Percentiles rank a stretch among this genome's conserved stretches.
phyloP scores from a whole-genome alignment of 306 rosid species.

The Vigna trinervia region DNA sequence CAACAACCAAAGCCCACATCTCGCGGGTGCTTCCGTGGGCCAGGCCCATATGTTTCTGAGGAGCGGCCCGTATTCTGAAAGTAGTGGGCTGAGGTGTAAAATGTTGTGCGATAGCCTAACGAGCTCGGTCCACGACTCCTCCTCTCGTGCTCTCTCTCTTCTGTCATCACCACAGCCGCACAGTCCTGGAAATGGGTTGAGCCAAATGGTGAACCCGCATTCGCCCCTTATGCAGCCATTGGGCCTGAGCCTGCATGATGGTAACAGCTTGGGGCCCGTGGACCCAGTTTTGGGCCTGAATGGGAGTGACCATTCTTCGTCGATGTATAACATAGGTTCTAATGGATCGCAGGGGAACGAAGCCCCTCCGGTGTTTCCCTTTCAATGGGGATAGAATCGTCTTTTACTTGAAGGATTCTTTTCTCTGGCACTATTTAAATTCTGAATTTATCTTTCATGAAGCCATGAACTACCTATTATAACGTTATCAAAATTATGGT shows the following conservation, averaged over 20 bases:
- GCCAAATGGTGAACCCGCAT: conserved; percentile 60
- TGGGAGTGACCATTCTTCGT: conserved; percentile 58
- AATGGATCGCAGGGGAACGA: conserved; percentile 60
- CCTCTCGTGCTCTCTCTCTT: conserved; percentile 99
- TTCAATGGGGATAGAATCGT: conserved; percentile 67
- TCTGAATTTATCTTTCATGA: conserved; percentile 19
- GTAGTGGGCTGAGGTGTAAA: conserved; percentile 49
- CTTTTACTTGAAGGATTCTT: background rate
- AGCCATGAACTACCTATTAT: background rate
- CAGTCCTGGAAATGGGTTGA: conserved; percentile 60
- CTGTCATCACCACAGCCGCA: conserved; percentile 94
- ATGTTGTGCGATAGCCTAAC: conserved; percentile 57
- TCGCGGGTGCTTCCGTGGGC: conserved; percentile 50
- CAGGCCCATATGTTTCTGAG: conserved; percentile 51
- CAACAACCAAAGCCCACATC: conserved; percentile 43
- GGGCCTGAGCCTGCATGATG: conserved; percentile 56
- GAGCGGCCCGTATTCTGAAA: conserved; percentile 57
- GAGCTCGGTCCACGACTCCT: conserved; percentile 54
- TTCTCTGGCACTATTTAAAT: conserved; percentile 4
- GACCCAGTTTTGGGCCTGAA: conserved; percentile 62
- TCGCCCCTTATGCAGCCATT: conserved; percentile 64
- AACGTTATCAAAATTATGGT: conserved; percentile 1
- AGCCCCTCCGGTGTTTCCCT: conserved; percentile 70
- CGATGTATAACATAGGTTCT: conserved; percentile 62
- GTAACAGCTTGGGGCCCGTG: conserved; percentile 55